These are phyloP conservation scores for Capsicum rhomboideum DNA, from an alignment of 257 asterid genomes.

Conservation along the genomic window DNA sequence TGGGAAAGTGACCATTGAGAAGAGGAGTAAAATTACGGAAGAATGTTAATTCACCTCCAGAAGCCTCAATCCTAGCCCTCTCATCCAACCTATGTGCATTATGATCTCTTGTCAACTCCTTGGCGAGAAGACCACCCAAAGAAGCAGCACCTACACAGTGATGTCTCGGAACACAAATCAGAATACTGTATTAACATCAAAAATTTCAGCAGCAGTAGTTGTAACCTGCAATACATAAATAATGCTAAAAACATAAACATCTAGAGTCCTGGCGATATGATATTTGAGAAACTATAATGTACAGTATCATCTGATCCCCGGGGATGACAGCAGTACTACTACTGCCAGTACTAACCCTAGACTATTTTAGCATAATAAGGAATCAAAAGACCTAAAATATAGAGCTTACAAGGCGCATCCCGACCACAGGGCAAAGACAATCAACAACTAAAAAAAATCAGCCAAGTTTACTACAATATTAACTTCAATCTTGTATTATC, in stretches of 20 bases:
- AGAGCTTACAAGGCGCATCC: background rate
- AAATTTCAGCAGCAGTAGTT: background rate
- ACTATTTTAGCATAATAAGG: background rate
- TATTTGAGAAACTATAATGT: background rate
- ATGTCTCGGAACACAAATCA: background rate
- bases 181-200: background rate
- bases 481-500: background rate
- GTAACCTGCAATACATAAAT: background rate
- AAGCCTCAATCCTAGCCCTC: background rate
- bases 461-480: background rate
- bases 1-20: background rate
- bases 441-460: background rate
- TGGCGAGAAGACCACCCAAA: background rate
- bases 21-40: background rate
- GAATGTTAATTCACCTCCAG: background rate
- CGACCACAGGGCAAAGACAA: background rate
- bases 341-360: background rate
- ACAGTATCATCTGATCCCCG: background rate
- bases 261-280: background rate
- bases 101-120: background rate
- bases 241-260: background rate
- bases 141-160: background rate
- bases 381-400: background rate
- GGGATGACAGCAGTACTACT: background rate
- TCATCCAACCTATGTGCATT: background rate